These are phyloP conservation scores for Heliamphora exappendiculata DNA, from an alignment of 148 eudicot genomes.

Conservation along the genomic window DNA sequence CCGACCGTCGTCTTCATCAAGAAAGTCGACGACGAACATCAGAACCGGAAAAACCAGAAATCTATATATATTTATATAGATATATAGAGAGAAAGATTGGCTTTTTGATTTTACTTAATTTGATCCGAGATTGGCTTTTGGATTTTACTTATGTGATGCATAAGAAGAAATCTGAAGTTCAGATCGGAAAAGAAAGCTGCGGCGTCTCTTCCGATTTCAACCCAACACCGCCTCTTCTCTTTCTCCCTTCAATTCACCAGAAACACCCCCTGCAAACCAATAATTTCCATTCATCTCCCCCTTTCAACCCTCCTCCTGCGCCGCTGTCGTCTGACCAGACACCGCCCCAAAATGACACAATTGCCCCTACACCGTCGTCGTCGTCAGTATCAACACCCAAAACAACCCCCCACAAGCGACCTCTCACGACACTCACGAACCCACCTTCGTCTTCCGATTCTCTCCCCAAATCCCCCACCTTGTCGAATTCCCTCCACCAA, in stretches of 20 bases:
- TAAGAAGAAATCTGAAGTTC: slow-evolving; percentile 95
- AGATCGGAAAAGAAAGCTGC: slow-evolving; percentile 97
- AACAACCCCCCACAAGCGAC: slow-evolving; percentile 64
- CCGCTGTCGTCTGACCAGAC: slow-evolving; percentile 27
- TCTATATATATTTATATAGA: neutral
- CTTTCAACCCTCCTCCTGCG: slow-evolving; percentile 8
- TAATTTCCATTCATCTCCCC: slow-evolving; percentile 19
- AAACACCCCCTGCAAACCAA: slow-evolving; percentile 29
- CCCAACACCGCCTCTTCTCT: slow-evolving; percentile 56
- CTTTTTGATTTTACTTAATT: slow-evolving; percentile 21
- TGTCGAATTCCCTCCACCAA: slow-evolving; percentile 41
- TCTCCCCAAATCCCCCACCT: slow-evolving; percentile 50
- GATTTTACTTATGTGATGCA: slow-evolving; percentile 81
- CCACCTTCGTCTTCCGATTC: slow-evolving; percentile 20
- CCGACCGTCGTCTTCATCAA: neutral
- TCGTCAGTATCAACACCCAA: slow-evolving; percentile 30
- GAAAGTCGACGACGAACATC: neutral
- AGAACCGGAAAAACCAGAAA: neutral
- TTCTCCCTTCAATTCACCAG: slow-evolving; percentile 36
- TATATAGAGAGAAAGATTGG: slow-evolving; percentile 1
- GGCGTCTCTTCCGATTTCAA: slow-evolving; percentile 98
- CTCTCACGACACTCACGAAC: slow-evolving; percentile 40
- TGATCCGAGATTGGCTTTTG: slow-evolving; percentile 6
- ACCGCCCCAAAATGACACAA: slow-evolving; percentile 31
- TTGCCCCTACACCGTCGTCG: slow-evolving; percentile 16